These are phyloP conservation scores for Oryza rufipogon DNA, from an alignment of 176 grass and related monocot species.

Conservation along the genomic window DNA sequence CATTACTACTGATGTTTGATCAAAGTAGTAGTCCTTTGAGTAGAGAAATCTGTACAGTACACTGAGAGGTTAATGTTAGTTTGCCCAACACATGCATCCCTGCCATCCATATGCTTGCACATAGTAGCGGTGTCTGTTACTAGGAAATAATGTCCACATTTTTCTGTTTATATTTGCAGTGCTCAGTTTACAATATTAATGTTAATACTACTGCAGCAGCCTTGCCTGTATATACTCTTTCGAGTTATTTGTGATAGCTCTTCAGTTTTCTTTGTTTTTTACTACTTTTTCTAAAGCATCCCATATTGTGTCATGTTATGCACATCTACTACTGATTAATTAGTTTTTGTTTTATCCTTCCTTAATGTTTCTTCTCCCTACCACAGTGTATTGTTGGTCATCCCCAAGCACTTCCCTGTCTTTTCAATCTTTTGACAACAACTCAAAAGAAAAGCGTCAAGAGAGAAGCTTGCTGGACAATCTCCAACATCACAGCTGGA, in stretches of 20 bases:
- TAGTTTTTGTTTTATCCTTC: background rate
- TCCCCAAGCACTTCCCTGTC: conserved; percentile 47
- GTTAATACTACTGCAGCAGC: background rate
- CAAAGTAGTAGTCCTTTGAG: background rate
- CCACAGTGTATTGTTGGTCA: conserved; percentile 59
- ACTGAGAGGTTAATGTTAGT: background rate
- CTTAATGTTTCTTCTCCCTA: background rate
- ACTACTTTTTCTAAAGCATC: background rate
- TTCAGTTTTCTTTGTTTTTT: background rate
- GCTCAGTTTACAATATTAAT: background rate
- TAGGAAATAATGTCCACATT: background rate
- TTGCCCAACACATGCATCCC: background rate
- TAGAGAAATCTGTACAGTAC: background rate
- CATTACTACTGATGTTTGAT: background rate
- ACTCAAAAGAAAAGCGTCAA: conserved; percentile 65
- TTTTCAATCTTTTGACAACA: conserved; percentile 58
- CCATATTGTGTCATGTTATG: background rate
- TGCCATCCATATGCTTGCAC: background rate
- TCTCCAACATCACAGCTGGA: conserved; percentile 75
- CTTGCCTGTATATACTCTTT: background rate
- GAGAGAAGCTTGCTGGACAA: conserved; percentile 71
- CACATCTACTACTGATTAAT: background rate
- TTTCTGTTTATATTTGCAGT: no score
- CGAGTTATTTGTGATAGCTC: background rate
- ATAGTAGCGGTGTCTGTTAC: background rate